phyloP scores from a whole-genome alignment of 352 stramenopile genomes.

The Globisporangium viniferum region DNA sequence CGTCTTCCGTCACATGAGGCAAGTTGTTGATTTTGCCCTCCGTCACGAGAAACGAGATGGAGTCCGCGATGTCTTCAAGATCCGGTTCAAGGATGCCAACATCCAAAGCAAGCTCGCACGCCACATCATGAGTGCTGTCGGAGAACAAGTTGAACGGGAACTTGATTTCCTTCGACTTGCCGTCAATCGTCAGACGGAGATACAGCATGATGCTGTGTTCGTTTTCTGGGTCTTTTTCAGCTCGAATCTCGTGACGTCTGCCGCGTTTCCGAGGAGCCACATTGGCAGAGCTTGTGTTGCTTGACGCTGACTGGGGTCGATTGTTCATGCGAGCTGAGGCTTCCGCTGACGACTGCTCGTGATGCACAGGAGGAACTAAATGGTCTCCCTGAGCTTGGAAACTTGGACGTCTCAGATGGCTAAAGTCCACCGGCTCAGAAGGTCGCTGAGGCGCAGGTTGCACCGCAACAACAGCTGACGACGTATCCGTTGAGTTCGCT shows the following conservation, averaged over 20 bases:
- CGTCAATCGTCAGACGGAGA: conserved; percentile 86
- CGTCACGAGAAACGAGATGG: conserved; percentile 86
- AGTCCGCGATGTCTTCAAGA: conserved; percentile 93
- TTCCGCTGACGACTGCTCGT: conserved; percentile 7
- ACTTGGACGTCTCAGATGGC: conserved; percentile 18
- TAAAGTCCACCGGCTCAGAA: conserved; percentile 17
- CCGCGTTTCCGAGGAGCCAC: conserved; percentile 38
- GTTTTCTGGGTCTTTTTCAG: conserved; percentile 75
- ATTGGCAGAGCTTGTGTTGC: conserved; percentile 9
- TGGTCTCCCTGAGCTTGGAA: conserved; percentile 15
- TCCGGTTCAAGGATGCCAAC: conserved; percentile 91
- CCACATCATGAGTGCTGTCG: conserved; percentile 92
- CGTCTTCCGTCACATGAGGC: conserved; percentile 66
- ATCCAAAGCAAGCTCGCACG: conserved; percentile 93
- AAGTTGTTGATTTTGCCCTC: conserved; percentile 87
- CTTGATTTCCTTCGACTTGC: conserved; percentile 95
- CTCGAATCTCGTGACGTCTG: conserved; percentile 83
- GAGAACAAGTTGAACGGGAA: conserved; percentile 95
- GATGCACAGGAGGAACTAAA: background rate
- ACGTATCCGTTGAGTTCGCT: background rate
- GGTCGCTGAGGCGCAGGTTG: background rate
- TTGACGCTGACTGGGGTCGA: conserved; percentile 31
- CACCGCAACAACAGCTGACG: background rate
- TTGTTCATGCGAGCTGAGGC: conserved; percentile 6
- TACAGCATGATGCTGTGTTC: conserved; percentile 86